Evolutionary conservation across 306 rosid genomes (phyloP).

Genomic region (Sechiopsis laciniata): DNA sequence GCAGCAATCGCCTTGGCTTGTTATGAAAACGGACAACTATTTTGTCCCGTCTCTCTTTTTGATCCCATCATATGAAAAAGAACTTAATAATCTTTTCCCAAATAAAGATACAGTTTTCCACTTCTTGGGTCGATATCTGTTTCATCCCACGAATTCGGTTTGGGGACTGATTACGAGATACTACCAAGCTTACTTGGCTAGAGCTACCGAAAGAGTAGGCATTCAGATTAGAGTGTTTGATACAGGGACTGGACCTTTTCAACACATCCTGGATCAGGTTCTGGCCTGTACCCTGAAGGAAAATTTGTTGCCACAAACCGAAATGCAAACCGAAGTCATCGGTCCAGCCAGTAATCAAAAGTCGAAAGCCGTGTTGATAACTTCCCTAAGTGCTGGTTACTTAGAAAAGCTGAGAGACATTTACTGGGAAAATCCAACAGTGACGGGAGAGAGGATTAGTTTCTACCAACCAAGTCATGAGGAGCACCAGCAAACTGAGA

Average conservation of each 20-base stretch:
- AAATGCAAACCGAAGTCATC: constrained; percentile 15
- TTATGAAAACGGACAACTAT: constrained; percentile 65
- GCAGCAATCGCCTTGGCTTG: constrained; percentile 48
- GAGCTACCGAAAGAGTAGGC: constrained; percentile 54
- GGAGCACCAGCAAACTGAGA: constrained; percentile 55
- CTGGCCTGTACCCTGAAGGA: constrained; percentile 44
- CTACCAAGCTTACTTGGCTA: constrained; percentile 56
- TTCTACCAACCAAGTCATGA: constrained; percentile 75
- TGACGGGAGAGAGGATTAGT: constrained; percentile 51
- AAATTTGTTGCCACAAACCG: constrained; percentile 48
- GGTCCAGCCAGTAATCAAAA: constrained; percentile 28
- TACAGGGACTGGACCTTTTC: constrained; percentile 49
- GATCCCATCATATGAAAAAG: constrained; percentile 60
- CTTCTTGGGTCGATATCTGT: constrained; percentile 63
- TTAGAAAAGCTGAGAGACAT: constrained; percentile 47
- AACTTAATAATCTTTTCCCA: constrained; percentile 54
- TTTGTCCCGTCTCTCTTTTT: constrained; percentile 60
- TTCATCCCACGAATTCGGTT: constrained; percentile 62
- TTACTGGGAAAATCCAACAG: constrained; percentile 64
- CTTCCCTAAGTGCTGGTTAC: constrained; percentile 61
- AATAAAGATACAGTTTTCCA: constrained; percentile 62
- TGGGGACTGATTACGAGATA: constrained; percentile 67
- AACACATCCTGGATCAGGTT: constrained; percentile 63
- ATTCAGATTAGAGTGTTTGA: constrained; percentile 72
- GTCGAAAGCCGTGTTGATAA: constrained; percentile 50